Evolutionary conservation across 1,139 yeast genomes (phyloP), one percentile per base, ranked within the genome.

Genomic region (Sugiyamaella xylanicola): DNA sequence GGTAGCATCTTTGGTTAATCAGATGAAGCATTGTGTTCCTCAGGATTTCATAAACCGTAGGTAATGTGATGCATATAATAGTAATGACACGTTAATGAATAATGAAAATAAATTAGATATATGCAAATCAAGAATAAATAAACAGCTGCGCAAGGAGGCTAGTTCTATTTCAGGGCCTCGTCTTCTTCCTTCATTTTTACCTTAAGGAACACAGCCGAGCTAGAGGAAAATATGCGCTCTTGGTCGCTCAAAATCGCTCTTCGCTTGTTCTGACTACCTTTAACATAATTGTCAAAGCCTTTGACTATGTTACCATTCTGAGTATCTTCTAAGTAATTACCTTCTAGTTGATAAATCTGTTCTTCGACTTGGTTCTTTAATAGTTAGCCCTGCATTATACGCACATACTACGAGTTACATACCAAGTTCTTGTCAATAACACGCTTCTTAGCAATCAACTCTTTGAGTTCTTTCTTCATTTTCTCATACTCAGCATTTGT

Each of bases 231-330:
- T 5, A 92, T 81, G 50, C 96, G 83, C 66, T 92, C 98, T 43
- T 86, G 88, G 61, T 90, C 96, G 0, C 84, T 81, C 68, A 86
- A 83, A 7, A 77, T 77, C 16, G 81, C 74, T 62, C 83, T 78
- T 65, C 81, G 79, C 70, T 81, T 82, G 65, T 76, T 78, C 53
- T 78, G 76, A 53, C 74, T 74, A 48, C 69, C 74, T 67, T 87
- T 88, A 53, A 85, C 77, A 68, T 88, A 87, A 64, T 84, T 86
- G 57, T 92, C 97, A 67, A 91, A 92, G 0, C 98, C 98, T 62
- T 86, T 86, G 35, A 91, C 87, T 35, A 93, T 86, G 68, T 90
- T 90, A 0, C 96, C 97, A 56, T 83, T 82, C 63, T 66, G 62
- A 47, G 84, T 77, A 57, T 87, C 92, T 53, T 85, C 82, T 55